A percentile compares a stretch with the other conserved stretches of the same genome.
Evolutionary conservation across 371 early-diverging fungal genomes (phyloP).

Genomic region (Vairimorpha necatrix): DNA sequence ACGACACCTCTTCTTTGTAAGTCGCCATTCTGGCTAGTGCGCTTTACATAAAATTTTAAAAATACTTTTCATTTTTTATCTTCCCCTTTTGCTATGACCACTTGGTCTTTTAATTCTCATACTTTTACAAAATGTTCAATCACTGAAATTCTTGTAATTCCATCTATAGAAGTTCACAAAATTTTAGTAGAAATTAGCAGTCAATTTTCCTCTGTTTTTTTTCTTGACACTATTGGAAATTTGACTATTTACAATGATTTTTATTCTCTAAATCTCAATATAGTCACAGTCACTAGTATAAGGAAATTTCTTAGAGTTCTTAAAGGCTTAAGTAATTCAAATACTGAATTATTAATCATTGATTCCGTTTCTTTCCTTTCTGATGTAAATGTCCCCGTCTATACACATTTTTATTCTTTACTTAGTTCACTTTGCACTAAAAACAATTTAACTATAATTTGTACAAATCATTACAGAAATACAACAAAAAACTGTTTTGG

Average conservation of each 20-base stretch:
- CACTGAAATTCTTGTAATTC: constrained; percentile 39
- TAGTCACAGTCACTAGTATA: constrained; percentile 5
- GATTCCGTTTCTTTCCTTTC: constrained; percentile 41
- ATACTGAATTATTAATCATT: constrained; percentile 28
- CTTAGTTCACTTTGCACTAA: constrained; percentile 17
- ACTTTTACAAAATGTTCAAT: constrained; percentile 9
- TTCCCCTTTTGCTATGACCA: not conserved
- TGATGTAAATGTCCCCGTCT: constrained; percentile 11
- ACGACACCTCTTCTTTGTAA: too few species aligned
- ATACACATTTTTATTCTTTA: constrained; percentile 15
- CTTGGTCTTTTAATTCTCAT: not conserved
- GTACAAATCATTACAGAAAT: constrained; percentile 40
- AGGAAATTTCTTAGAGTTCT: constrained; percentile 23
- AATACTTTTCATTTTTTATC: not conserved
- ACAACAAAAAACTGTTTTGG: not conserved
- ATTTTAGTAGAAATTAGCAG: constrained; percentile 13
- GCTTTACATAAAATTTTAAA: too few species aligned
- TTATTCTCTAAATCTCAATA: constrained; percentile 1
- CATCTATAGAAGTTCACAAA: constrained; percentile 13
- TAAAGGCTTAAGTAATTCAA: not conserved
- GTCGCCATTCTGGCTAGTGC: too few species aligned
- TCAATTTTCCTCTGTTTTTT: constrained; percentile 2
- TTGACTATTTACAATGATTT: constrained; percentile 8
- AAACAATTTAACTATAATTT: constrained; percentile 41
- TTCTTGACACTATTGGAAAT: constrained; percentile 44